These are phyloP conservation scores for Pythium rhizo-oryzae DNA, from an alignment of 352 stramenopile genomes.

Conservation along the genomic window DNA sequence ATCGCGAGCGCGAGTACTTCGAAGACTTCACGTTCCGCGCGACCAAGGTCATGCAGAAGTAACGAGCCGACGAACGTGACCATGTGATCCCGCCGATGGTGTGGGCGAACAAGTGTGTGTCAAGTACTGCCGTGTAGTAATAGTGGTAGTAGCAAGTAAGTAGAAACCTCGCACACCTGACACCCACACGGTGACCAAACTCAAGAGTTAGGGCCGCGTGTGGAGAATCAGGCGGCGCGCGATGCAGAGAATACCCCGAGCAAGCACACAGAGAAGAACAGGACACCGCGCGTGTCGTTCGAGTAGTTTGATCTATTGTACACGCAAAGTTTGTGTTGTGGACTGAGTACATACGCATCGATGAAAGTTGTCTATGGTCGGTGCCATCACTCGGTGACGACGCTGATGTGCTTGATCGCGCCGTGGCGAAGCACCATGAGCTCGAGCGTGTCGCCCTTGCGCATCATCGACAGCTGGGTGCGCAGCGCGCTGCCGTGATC, in stretches of 20 bases:
- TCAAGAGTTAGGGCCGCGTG: background rate
- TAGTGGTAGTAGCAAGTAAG: conserved; percentile 17
- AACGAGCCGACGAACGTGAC: background rate
- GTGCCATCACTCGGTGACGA: conserved; percentile 41
- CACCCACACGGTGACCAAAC: background rate
- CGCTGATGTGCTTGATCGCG: conserved; percentile 41
- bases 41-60: conserved; percentile 78
- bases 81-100: background rate
- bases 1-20: conserved; percentile 84
- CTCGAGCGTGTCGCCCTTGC: conserved; percentile 51
- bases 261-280: background rate
- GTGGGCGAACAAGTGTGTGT: conserved; percentile 11
- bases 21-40: conserved; percentile 86
- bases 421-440: conserved; percentile 47
- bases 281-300: background rate
- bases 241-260: background rate
- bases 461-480: conserved; percentile 60
- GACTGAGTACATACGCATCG: no score
- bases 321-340: background rate
- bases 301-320: conserved; percentile 17
- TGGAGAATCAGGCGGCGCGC: background rate
- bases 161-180: background rate
- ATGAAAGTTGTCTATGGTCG: background rate
- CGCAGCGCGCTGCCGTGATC: conserved; percentile 55
- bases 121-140: conserved; percentile 19